Base-by-base conservation (phyloP, 495 filamentous ascomycete species). In the Aspergillus haitiensis region DNA sequence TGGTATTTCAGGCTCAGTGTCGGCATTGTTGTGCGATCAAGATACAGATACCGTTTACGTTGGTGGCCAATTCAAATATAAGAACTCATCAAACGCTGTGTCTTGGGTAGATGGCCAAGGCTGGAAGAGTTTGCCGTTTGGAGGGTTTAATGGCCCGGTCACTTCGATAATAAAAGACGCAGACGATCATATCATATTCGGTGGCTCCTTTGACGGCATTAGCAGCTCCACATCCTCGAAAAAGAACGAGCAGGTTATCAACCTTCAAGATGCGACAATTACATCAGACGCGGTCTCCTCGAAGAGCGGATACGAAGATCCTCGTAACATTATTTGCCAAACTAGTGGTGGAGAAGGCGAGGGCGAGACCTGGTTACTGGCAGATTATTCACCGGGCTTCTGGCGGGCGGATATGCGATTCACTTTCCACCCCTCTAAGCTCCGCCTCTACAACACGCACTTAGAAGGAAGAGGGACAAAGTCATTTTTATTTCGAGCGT, bases 71-170 rank as follows among this genome's bases (percentile, higher is more conserved):
- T 97, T 98, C 68, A 84, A 80, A 13, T 85, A 86, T 42, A 82
- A 79, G 9, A 88, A 93, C 62, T 90, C 91, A 35, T 89, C 89
- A 13, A 97, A 99, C 74, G 94, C 92, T 13, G 87, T 94, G 63
- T 86, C 88, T 15, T 97, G 91, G 92, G 80, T 85, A 27, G 83
- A 82, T 16, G 66, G 59, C 51, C 80, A 80, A 10, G 80, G 83
- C 33, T 99, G 91, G 93, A 85, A 84, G 51, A 89, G 91, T 66
- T 74, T 99, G 60, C 86, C 91, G 8, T 99, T 99, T 78, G 82
- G 85, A 49, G 95, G 94, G 32, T 93, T 99, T 73, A 97, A 97
- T 78, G 92, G 92, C 47, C 93, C 92, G 10, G 93, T 99, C 47
- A 86, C 81, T 52, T 88, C 91, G 36, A 97, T 99, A 58, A 78